A percentile compares a stretch with the other conserved stretches of the same genome.
phyloP scores from a whole-genome alignment of 768 basidiomycete species.

The Leucocoprinus leucothites region DNA sequence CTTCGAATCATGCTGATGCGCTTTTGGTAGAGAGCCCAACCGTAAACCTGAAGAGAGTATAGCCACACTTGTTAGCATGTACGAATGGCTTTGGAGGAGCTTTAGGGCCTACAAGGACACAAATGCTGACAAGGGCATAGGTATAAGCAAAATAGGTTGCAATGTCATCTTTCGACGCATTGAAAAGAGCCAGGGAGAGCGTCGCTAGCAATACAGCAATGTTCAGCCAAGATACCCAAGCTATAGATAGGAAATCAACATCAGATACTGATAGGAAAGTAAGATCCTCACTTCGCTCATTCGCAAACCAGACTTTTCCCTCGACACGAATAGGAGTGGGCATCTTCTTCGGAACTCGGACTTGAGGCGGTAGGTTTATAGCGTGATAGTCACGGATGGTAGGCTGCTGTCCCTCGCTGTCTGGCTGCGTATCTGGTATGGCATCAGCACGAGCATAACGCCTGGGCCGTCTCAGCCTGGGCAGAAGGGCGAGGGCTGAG shows the following conservation, averaged over 20 bases:
- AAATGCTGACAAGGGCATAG: conserved; percentile 79
- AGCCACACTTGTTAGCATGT: too few species aligned
- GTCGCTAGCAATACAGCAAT: conserved; percentile 81
- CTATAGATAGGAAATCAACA: conserved; percentile 30
- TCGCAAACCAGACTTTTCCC: conserved; percentile 97
- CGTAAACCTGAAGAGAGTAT: conserved; percentile 75
- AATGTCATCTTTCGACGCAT: conserved; percentile 72
- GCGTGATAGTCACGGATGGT: conserved; percentile 73
- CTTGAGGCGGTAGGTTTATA: conserved; percentile 63
- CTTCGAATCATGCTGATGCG: conserved; percentile 89
- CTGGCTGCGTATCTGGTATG: conserved; percentile 59
- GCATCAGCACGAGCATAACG: conserved; percentile 69
- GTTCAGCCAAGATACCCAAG: conserved; percentile 93
- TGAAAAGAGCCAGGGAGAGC: conserved; percentile 85
- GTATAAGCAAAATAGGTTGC: conserved; percentile 76
- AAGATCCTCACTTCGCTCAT: conserved; percentile 75
- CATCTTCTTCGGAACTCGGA: conserved; percentile 80
- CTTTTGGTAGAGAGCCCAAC: conserved; percentile 81
- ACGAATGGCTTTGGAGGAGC: neutral
- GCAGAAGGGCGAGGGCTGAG: conserved; percentile 51
- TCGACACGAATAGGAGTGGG: conserved; percentile 84
- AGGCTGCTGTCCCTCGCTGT: conserved; percentile 51
- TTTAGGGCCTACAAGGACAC: conserved; percentile 48
- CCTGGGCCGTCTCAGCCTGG: conserved; percentile 37
- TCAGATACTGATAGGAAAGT: neutral